These are phyloP conservation scores for Tricholomella constricta DNA, from an alignment of 768 basidiomycete species.

Conservation along the genomic window DNA sequence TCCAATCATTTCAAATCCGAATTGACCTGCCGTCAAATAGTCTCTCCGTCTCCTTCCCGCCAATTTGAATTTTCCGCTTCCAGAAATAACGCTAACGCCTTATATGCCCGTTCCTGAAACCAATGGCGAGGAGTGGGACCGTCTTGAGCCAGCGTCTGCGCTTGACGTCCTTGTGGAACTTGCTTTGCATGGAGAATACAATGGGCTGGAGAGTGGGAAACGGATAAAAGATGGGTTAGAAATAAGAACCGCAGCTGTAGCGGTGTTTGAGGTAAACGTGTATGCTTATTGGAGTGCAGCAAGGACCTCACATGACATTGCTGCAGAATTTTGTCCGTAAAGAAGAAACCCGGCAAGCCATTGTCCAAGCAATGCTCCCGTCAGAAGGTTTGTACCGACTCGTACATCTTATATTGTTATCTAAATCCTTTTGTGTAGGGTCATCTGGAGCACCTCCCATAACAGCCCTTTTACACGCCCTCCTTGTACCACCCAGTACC, in stretches of 20 bases:
- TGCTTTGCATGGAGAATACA: constrained; percentile 86
- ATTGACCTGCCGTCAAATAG: constrained; percentile 27
- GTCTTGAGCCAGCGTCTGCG: constrained; percentile 77
- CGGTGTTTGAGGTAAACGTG: constrained; percentile 75
- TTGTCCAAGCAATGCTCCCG: constrained; percentile 75
- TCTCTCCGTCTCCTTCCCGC: constrained; percentile 49
- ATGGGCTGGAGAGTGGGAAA: constrained; percentile 61
- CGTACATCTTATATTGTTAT: not conserved
- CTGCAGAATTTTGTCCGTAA: constrained; percentile 73
- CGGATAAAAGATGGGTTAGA: constrained; percentile 69
- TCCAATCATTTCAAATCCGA: constrained; percentile 3
- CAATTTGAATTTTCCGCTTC: constrained; percentile 61
- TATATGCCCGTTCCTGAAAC: constrained; percentile 80
- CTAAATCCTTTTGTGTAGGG: constrained; percentile 18
- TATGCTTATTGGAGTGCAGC: not conserved
- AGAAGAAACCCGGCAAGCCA: constrained; percentile 68
- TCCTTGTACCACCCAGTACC: constrained; percentile 62
- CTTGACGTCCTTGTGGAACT: constrained; percentile 83
- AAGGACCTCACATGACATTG: not conserved
- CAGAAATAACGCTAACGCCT: constrained; percentile 67
- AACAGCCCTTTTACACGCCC: constrained; percentile 71
- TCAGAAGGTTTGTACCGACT: constrained; percentile 37
- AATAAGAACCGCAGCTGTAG: constrained; percentile 73
- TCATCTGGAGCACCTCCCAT: constrained; percentile 44
- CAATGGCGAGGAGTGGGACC: constrained; percentile 91